Evolutionary conservation across 352 stramenopile species (phyloP).

Genomic region (Saprolegnia diclina): DNA sequence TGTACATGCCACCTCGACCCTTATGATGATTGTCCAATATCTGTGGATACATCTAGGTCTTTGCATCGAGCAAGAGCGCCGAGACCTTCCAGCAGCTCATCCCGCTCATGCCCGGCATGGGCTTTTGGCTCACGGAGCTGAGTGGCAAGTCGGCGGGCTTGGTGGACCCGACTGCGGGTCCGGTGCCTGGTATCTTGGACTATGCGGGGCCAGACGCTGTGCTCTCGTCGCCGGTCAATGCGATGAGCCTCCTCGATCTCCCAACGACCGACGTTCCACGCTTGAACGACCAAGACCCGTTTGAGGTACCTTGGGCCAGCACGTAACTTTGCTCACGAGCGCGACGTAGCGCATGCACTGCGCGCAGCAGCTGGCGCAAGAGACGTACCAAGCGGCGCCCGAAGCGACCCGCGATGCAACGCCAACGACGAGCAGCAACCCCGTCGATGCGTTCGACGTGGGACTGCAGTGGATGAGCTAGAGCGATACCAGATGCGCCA

Average conservation of each 20-base stretch:
- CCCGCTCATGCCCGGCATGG: constrained; percentile 21
- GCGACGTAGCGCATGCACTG: constrained; percentile 10
- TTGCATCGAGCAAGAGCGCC: constrained; percentile 13
- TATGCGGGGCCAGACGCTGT: constrained; percentile 3
- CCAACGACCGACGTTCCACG: background rate
- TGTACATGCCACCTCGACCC: background rate
- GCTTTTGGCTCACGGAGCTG: background rate
- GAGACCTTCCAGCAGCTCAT: constrained; percentile 14
- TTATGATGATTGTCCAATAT: background rate
- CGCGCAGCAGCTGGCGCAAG: background rate
- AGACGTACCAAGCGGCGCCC: constrained; percentile 6
- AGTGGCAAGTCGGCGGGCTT: background rate
- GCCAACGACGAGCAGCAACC: constrained; percentile 4
- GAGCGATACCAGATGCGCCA: background rate
- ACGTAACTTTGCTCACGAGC: background rate
- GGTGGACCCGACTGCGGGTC: background rate
- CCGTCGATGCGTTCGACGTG: background rate
- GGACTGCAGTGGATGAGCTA: constrained; percentile 2
- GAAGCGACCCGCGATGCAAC: constrained; percentile 7
- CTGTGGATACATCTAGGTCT: constrained; percentile 17
- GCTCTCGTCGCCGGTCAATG: constrained; percentile 3
- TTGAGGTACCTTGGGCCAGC: constrained; percentile 5
- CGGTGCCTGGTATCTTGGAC: constrained; percentile 5
- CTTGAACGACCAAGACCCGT: background rate
- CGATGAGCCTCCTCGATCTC: constrained; percentile 12